Evolutionary conservation across 1,284 basidiomycete species (phyloP).

Genomic region (Phaffia rhodozyma): DNA sequence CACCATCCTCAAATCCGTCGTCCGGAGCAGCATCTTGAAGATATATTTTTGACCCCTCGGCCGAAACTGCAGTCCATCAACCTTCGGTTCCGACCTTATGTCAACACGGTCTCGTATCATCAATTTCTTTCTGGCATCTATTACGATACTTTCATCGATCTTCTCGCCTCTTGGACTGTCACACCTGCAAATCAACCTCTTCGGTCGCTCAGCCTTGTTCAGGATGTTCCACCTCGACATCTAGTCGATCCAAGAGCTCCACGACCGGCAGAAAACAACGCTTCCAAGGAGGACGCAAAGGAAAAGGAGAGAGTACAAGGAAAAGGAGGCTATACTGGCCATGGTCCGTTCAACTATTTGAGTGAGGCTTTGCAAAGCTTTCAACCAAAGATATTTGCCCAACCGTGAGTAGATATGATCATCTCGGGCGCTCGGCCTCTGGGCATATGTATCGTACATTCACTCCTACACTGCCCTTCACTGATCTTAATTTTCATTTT

Average conservation of each 20-base stretch:
- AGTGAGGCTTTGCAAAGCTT: conserved; percentile 27
- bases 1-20: not conserved
- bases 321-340: conserved; percentile 30
- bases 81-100: conserved; percentile 36
- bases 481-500: no score
- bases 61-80: conserved; percentile 29
- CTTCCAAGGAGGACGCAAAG: conserved; percentile 12
- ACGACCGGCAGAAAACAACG: conserved; percentile 10
- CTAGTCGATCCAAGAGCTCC: conserved; percentile 21
- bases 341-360: conserved; percentile 35
- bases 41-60: conserved; percentile 32
- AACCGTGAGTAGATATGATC: conserved; percentile 24
- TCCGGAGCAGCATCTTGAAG: conserved; percentile 28
- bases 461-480: no score
- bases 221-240: conserved; percentile 33
- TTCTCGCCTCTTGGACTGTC: conserved; percentile 22
- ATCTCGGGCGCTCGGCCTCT: not conserved
- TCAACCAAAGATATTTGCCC: conserved; percentile 35
- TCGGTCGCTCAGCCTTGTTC: conserved; percentile 29
- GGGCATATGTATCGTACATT: not conserved
- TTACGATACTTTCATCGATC: conserved; percentile 36
- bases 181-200: not conserved
- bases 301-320: conserved; percentile 21
- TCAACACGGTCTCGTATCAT: conserved; percentile 35
- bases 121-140: conserved; percentile 37